These are phyloP conservation scores for Psilocybe tampanensis DNA, from an alignment of 768 basidiomycete genomes.

Conservation along the genomic window DNA sequence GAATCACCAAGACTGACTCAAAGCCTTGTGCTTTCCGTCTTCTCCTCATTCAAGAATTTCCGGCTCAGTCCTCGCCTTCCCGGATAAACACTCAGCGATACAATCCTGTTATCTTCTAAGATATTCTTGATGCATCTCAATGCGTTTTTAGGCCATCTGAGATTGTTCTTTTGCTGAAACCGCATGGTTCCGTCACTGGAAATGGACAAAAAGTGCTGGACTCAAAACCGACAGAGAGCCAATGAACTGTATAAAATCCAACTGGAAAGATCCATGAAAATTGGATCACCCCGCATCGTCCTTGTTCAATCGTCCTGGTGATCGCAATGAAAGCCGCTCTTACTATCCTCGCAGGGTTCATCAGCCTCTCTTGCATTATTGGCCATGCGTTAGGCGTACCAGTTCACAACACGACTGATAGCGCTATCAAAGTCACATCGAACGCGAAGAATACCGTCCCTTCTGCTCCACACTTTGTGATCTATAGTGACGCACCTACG, in stretches of 20 bases:
- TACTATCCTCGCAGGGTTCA: slow-evolving; percentile 9
- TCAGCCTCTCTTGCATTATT: slow-evolving; percentile 6
- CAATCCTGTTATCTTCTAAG: background rate
- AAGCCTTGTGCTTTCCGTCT: slow-evolving; percentile 3
- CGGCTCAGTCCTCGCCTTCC: slow-evolving; percentile 2
- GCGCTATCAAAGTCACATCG: slow-evolving; percentile 9
- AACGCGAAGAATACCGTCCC: slow-evolving; percentile 29
- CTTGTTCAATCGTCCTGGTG: background rate
- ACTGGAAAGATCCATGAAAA: background rate
- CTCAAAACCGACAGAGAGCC: too few relatives aligned
- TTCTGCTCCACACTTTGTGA: slow-evolving; percentile 54
- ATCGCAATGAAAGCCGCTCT: slow-evolving; percentile 10
- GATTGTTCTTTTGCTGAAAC: background rate
- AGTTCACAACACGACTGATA: slow-evolving; percentile 10
- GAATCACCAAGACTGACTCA: background rate
- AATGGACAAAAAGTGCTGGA: too few relatives aligned
- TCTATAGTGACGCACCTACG: slow-evolving; percentile 42
- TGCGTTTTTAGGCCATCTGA: background rate
- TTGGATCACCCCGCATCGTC: background rate
- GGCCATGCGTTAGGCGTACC: slow-evolving; percentile 9
- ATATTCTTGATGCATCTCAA: slow-evolving; percentile 1
- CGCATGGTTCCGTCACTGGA: slow-evolving; percentile 1
- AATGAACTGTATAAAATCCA: slow-evolving; percentile 4
- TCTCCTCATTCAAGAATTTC: background rate
- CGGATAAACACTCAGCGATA: background rate